These are phyloP conservation scores for Solanum corneliomulleri DNA, from an alignment of 257 asterid genomes.

Conservation along the genomic window DNA sequence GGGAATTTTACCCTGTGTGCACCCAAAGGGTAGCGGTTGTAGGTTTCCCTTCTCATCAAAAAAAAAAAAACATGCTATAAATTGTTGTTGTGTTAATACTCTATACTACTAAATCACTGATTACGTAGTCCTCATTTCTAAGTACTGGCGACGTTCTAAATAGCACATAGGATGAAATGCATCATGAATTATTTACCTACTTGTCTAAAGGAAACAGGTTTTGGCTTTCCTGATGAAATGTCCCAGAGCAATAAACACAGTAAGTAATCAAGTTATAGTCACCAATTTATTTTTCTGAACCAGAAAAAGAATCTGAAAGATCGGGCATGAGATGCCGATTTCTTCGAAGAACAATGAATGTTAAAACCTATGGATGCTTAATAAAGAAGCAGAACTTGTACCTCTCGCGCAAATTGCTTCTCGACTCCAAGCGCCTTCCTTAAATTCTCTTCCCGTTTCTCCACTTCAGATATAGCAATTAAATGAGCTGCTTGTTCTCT, in stretches of 20 bases:
- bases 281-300: not conserved
- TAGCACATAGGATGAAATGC: no score
- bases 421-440: constrained; percentile 91
- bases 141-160: no score
- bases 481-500: constrained; percentile 61
- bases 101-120: no score
- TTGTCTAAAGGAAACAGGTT: not conserved
- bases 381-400: constrained; percentile 23
- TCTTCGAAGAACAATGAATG: not conserved
- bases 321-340: not conserved
- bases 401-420: constrained; percentile 82
- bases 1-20: no score
- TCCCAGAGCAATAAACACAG: not conserved
- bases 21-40: no score
- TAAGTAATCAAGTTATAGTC: not conserved
- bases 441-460: constrained; percentile 80
- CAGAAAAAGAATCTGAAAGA: not conserved
- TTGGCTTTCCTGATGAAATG: not conserved
- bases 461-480: constrained; percentile 69
- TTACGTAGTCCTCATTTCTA: no score
- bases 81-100: no score
- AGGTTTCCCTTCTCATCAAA: no score
- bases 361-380: not conserved
- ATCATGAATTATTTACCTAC: not conserved
- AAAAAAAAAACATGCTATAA: no score